Evolutionary conservation across 345 rosid species (phyloP).

Genomic region (Abelmoschus esculentus): DNA sequence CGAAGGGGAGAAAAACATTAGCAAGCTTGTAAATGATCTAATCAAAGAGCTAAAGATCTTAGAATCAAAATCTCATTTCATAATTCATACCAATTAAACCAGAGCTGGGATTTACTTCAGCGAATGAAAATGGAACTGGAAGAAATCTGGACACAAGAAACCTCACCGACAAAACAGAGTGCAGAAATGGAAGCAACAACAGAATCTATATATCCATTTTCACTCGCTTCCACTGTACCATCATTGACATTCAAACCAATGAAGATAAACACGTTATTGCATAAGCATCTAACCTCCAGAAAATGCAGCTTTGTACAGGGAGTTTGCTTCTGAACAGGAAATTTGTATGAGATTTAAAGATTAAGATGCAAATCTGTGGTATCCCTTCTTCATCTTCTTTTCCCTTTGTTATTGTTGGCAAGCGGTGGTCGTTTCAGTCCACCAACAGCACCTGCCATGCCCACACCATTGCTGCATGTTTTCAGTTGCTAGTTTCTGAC

Average conservation of each 20-base stretch:
- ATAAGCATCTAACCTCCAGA: constrained; percentile 29
- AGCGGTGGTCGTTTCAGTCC: constrained; percentile 1
- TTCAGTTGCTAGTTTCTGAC: constrained; percentile 5
- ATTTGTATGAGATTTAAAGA: neutral
- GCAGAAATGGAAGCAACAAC: neutral
- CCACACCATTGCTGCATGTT: neutral
- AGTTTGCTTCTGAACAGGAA: neutral
- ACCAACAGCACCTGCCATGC: constrained; percentile 1
- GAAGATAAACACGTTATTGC: neutral
- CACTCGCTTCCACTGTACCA: neutral
- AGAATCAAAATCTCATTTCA: constrained; percentile 11
- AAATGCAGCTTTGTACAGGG: constrained; percentile 28
- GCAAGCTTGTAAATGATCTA: constrained; percentile 2
- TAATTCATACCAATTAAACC: neutral
- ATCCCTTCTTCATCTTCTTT: neutral
- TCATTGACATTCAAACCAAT: neutral
- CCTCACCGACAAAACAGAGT: constrained; percentile 30
- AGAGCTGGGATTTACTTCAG: neutral
- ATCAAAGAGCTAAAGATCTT: constrained; percentile 16
- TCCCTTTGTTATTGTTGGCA: neutral
- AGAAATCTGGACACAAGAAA: constrained; percentile 17
- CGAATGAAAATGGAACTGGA: neutral
- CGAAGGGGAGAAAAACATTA: neutral
- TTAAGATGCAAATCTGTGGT: constrained; percentile 23
- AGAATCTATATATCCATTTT: neutral